These are phyloP conservation scores for Hypoxylon fragiforme DNA, from an alignment of 495 filamentous ascomycete species.

Conservation along the genomic window DNA sequence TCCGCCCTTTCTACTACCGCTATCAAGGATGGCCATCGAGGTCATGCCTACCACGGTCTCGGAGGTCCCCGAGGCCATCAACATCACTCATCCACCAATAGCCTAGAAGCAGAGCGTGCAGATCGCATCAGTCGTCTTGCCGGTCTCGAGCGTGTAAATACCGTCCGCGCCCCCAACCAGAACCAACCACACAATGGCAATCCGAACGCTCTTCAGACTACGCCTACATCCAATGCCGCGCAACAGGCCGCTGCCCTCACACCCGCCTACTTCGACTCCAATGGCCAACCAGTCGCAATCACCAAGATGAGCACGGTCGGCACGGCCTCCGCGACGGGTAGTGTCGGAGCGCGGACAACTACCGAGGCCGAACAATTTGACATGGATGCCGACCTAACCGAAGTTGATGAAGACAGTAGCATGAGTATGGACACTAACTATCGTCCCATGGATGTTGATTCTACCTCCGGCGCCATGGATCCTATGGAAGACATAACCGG, in stretches of 20 bases:
- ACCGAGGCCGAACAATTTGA: slow-evolving; percentile 57
- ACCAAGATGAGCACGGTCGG: slow-evolving; percentile 84
- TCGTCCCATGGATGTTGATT: slow-evolving; percentile 44
- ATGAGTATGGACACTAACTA: slow-evolving; percentile 55
- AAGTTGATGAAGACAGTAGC: slow-evolving; percentile 50
- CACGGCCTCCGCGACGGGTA: slow-evolving; percentile 70
- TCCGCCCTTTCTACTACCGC: slow-evolving; percentile 87
- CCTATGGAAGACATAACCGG: slow-evolving; percentile 46
- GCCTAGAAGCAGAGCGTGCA: slow-evolving; percentile 85
- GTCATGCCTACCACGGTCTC: slow-evolving; percentile 58
- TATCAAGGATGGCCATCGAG: slow-evolving; percentile 91
- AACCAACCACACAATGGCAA: slow-evolving; percentile 31
- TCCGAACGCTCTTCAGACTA: slow-evolving; percentile 34
- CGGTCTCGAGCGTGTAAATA: slow-evolving; percentile 78
- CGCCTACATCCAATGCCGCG: slow-evolving; percentile 34
- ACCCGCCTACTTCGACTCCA: slow-evolving; percentile 72
- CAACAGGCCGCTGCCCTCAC: slow-evolving; percentile 44
- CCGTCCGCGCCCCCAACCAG: slow-evolving; percentile 57
- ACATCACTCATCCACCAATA: slow-evolving; percentile 65
- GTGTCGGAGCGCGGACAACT: slow-evolving; percentile 67
- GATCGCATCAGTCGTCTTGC: slow-evolving; percentile 91
- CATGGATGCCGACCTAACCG: slow-evolving; percentile 47
- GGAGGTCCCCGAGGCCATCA: slow-evolving; percentile 55
- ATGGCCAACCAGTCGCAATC: slow-evolving; percentile 56
- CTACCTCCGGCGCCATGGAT: slow-evolving; percentile 41